Evolutionary conservation across 2,329 filamentous ascomycete species (phyloP).

Genomic region (Fusarium sp.): DNA sequence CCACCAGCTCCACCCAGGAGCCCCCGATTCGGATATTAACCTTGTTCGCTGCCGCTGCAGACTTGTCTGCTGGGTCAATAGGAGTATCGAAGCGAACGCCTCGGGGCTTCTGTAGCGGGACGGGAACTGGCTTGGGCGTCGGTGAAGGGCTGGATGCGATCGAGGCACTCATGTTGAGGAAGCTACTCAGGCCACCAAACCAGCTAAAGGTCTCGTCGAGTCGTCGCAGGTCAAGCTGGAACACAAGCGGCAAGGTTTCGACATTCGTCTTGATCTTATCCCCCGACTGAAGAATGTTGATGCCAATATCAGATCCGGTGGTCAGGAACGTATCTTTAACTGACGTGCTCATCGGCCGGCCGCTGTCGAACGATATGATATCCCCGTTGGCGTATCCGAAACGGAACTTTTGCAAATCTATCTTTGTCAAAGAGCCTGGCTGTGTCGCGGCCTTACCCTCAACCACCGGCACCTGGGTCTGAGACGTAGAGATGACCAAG

Average conservation of each 20-base stretch:
- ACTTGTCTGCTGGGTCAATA: conserved; percentile 58
- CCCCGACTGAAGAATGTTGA: conserved; percentile 58
- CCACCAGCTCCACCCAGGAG: conserved; percentile 75
- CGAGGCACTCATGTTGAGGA: conserved; percentile 86
- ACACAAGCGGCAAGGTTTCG: conserved; percentile 76
- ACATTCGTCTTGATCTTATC: conserved; percentile 65
- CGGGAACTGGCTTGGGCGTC: conserved; percentile 48
- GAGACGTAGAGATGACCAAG: conserved; percentile 47
- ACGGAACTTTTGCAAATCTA: conserved; percentile 64
- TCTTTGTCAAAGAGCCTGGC: conserved; percentile 44
- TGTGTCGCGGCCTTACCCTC: conserved; percentile 42
- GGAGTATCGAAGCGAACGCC: conserved; percentile 67
- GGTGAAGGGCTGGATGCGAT: conserved; percentile 75
- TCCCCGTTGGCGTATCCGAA: conserved; percentile 70
- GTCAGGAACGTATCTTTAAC: conserved; percentile 65
- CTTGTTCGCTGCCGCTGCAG: conserved; percentile 65
- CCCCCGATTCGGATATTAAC: conserved; percentile 79
- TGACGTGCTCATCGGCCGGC: conserved; percentile 65
- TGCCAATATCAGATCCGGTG: conserved; percentile 64
- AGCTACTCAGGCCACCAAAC: conserved; percentile 90
- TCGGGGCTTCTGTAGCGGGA: conserved; percentile 56
- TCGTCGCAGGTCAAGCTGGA: conserved; percentile 78
- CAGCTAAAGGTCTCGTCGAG: conserved; percentile 87
- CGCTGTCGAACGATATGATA: conserved; percentile 68
- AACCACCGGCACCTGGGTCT: conserved; percentile 26